Evolutionary conservation across 805 yeast species (phyloP).

Genomic region (Lipomyces japonicus): DNA sequence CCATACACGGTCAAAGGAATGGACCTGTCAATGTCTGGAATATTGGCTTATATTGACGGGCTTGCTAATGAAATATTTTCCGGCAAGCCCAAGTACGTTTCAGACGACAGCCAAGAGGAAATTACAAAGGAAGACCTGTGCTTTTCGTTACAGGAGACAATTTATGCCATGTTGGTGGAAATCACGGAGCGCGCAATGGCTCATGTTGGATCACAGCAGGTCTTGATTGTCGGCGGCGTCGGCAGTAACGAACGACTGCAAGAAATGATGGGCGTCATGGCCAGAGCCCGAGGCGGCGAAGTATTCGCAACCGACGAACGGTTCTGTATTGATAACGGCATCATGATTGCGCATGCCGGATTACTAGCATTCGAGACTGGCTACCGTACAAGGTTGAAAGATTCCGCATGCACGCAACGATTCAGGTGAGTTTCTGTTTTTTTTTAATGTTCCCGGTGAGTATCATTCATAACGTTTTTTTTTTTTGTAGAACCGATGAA

Average conservation of each 20-base stretch:
- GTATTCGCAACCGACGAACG: conserved; percentile 94
- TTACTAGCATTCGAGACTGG: conserved; percentile 82
- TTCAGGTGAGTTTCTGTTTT: conserved; percentile 49
- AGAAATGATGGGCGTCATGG: conserved; percentile 96
- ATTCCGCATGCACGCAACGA: conserved; percentile 87
- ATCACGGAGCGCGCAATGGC: conserved; percentile 99
- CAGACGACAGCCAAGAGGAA: conserved; percentile 40
- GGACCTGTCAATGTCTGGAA: conserved; percentile 97
- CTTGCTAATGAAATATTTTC: conserved; percentile 70
- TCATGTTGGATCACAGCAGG: conserved; percentile 85
- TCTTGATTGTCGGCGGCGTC: conserved; percentile 96
- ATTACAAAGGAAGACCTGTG: conserved; percentile 85
- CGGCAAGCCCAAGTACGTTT: conserved; percentile 37
- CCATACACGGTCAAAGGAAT: conserved; percentile 98
- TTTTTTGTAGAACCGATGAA: conserved; percentile 18
- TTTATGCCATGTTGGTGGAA: conserved; percentile 95
- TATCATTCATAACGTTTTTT: background rate
- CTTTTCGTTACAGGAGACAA: conserved; percentile 84
- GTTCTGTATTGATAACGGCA: conserved; percentile 96
- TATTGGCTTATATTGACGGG: conserved; percentile 76
- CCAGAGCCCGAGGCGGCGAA: conserved; percentile 79
- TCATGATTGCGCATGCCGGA: conserved; percentile 99
- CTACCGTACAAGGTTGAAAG: conserved; percentile 50
- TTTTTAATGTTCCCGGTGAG: background rate
- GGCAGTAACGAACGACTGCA: conserved; percentile 91